These are phyloP conservation scores for Funneliformis geosporum DNA, from an alignment of 192 early-diverging fungal genomes.

Conservation along the genomic window DNA sequence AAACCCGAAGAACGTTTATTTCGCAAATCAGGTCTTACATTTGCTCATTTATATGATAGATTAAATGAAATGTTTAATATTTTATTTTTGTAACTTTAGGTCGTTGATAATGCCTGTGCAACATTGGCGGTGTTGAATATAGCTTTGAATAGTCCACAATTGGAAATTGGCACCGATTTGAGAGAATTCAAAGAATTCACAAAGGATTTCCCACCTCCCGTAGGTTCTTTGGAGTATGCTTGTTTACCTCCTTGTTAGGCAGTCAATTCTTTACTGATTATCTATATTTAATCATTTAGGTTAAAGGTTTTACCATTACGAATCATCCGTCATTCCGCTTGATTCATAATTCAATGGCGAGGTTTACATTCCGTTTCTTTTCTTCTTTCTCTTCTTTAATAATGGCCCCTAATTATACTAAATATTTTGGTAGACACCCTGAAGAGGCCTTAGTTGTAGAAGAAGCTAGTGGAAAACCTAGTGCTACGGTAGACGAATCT, in stretches of 20 bases:
- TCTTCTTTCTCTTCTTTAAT: not conserved
- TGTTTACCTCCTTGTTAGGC: not conserved
- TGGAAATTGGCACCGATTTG: slow-evolving; percentile 62
- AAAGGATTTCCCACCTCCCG: slow-evolving; percentile 55
- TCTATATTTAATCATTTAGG: slow-evolving; percentile 14
- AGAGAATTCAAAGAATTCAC: slow-evolving; percentile 62
- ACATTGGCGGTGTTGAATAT: slow-evolving; percentile 70
- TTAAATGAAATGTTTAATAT: too few species aligned
- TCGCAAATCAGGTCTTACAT: slow-evolving; percentile 44
- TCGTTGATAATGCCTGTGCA: slow-evolving; percentile 71
- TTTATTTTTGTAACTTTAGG: too few species aligned
- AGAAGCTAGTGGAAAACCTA: not conserved
- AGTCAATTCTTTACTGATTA: not conserved
- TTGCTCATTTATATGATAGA: too few species aligned
- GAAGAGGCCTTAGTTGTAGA: slow-evolving; percentile 10
- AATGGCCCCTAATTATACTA: not conserved
- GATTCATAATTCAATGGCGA: slow-evolving; percentile 62
- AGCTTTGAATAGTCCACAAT: slow-evolving; percentile 54
- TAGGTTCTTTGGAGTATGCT: slow-evolving; percentile 21
- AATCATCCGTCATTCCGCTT: slow-evolving; percentile 59
- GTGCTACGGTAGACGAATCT: not conserved
- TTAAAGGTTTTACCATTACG: slow-evolving; percentile 60
- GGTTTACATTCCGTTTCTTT: slow-evolving; percentile 35
- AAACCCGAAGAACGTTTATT: slow-evolving; percentile 33
- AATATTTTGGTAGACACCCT: not conserved